Conservation (phyloP, 2,329 filamentous ascomycete species). For the Metarhizium brunneum region DNA sequence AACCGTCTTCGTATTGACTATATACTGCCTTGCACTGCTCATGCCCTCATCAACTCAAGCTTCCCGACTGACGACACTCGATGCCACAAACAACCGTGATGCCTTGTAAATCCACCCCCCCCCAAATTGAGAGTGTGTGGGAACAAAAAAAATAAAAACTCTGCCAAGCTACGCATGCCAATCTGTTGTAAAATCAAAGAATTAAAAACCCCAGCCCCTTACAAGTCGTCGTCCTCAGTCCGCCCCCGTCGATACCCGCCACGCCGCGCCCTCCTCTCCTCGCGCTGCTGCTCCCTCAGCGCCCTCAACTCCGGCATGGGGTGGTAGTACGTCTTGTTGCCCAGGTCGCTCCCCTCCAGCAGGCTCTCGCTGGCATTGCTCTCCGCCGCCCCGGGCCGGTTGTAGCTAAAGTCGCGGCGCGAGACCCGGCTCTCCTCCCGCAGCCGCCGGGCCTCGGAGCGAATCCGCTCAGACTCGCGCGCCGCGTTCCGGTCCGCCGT, state of each 20-base stretch:
- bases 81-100: too few species aligned
- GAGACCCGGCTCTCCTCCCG: constrained; percentile 40
- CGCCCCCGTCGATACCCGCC: constrained; percentile 25
- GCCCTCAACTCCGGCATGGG: constrained; percentile 42
- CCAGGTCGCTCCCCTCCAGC: constrained; percentile 34
- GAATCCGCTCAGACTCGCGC: constrained; percentile 44
- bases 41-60: too few species aligned
- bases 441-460: constrained; percentile 46
- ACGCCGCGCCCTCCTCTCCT: constrained; percentile 25
- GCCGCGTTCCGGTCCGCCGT: constrained; percentile 43
- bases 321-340: constrained; percentile 49
- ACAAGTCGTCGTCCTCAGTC: constrained; percentile 19
- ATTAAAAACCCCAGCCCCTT: background rate
- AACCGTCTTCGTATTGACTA: too few species aligned
- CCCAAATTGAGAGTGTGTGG: too few species aligned
- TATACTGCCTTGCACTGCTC: too few species aligned
- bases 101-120: too few species aligned
- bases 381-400: constrained; percentile 29
- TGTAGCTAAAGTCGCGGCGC: constrained; percentile 45
- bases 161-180: background rate
- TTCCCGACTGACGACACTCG: too few species aligned
- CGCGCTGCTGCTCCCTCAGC: constrained; percentile 18
- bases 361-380: constrained; percentile 23
- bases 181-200: background rate
- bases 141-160: too few species aligned